Evolutionary conservation across 2,329 filamentous ascomycete species (phyloP), one percentile per base, ranked within the genome.

Genomic region (Pyricularia grisea): DNA sequence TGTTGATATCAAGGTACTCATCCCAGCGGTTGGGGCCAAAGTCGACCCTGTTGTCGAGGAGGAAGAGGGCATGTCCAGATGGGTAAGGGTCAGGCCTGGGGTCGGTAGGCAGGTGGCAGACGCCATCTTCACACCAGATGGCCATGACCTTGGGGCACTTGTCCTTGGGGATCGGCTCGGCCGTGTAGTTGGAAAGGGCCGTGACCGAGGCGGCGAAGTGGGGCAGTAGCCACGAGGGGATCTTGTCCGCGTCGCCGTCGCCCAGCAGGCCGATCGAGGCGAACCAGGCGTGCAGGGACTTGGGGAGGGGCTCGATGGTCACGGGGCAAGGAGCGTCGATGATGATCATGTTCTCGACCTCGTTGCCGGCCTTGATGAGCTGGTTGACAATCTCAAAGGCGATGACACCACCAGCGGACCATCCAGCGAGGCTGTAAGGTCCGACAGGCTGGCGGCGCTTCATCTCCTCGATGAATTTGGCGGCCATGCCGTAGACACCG

Each of bases 331-430:
- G 89, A 0, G 88, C 82, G 74, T 92, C 90, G 66, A 92, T 86
- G 68, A 92, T 81, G 68, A 91, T 81, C 12, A 92, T 81, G 67
- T 85, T 80, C 5, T 86, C 84, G 4, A 91, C 87, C 23, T 75
- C 75, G 64, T 90, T 85, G 20, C 85, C 85, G 3, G 81, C 82
- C 71, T 83, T 82, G 70, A 82, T 83, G 20, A 92, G 81, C 71
- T 89, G 85, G 68, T 84, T 84, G 20, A 87, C 84, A 11, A 88
- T 87, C 73, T 91, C 88, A 74, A 87, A 92, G 61, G 90, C 89
- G 70, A 89, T 88, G 66, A 92, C 89, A 50, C 91, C 90, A 30
- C 91, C 91, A 1, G 90, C 90, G n/a, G 87, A 91, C 91, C 90
- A 93, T 28, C 91, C 91, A 20, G 87, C 85, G 0, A 93, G 78